These are phyloP conservation scores for Aspergillus sp. DNA, from an alignment of 2,329 filamentous ascomycete species.

Conservation along the genomic window DNA sequence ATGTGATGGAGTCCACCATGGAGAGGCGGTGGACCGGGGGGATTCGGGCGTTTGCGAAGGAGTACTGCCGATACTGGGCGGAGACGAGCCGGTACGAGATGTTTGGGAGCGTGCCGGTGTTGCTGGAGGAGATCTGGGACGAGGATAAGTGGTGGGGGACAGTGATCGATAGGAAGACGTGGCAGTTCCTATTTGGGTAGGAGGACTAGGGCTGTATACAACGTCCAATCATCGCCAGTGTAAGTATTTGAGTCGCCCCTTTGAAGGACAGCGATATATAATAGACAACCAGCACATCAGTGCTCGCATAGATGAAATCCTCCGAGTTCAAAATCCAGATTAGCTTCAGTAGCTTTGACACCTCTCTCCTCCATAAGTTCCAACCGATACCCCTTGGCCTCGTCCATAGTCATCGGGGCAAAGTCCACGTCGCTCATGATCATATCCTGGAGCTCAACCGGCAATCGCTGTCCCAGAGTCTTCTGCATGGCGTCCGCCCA, in stretches of 20 bases:
- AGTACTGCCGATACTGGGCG: constrained; percentile 25
- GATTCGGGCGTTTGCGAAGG: constrained; percentile 15
- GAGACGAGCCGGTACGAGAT: constrained; percentile 23
- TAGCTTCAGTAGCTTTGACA: constrained; percentile 1
- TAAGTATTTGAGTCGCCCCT: no score
- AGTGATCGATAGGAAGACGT: constrained; percentile 11
- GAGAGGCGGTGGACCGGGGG: no score
- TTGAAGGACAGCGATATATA: no score
- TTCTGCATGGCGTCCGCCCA: neutral
- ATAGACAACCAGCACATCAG: constrained; percentile 3
- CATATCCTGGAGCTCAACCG: constrained; percentile 15
- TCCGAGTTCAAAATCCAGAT: constrained; percentile 4
- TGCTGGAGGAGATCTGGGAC: constrained; percentile 15
- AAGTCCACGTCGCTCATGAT: constrained; percentile 14
- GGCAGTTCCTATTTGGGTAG: neutral
- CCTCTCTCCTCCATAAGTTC: constrained; percentile 12
- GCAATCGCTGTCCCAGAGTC: neutral
- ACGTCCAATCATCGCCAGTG: no score
- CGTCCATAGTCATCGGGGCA: constrained; percentile 22
- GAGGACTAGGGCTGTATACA: no score
- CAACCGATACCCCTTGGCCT: constrained; percentile 28
- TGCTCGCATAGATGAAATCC: constrained; percentile 9
- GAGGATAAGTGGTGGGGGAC: constrained; percentile 10
- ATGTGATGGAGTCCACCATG: no score
- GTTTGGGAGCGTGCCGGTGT: constrained; percentile 13